These are phyloP conservation scores for Quillaja saponaria DNA, from an alignment of 306 rosid species.

Conservation along the genomic window DNA sequence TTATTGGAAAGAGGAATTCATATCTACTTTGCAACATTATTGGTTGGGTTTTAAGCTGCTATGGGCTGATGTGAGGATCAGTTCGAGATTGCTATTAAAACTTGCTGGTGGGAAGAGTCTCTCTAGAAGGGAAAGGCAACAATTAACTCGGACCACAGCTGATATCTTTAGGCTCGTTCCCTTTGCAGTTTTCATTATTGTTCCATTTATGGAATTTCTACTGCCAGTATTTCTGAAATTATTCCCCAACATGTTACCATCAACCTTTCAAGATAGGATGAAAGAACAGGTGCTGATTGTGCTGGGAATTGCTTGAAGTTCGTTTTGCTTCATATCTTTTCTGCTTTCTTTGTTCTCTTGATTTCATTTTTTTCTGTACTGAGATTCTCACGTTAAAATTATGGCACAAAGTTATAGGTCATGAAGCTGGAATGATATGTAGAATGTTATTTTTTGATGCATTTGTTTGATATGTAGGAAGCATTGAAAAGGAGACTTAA, in stretches of 20 bases:
- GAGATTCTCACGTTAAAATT: too few relatives aligned
- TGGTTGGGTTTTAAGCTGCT: constrained; percentile 89
- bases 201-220: constrained; percentile 91
- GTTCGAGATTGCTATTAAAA: constrained; percentile 77
- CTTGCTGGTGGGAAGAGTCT: constrained; percentile 93
- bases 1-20: constrained; percentile 77
- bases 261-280: constrained; percentile 94
- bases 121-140: constrained; percentile 91
- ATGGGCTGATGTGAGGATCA: constrained; percentile 79
- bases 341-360: constrained; percentile 4
- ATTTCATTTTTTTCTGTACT: background rate
- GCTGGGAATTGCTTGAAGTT: background rate
- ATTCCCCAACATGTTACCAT: constrained; percentile 96
- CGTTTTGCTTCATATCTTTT: constrained; percentile 19
- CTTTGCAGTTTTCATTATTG: constrained; percentile 77
- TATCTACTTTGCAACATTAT: constrained; percentile 80
- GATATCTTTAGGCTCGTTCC: constrained; percentile 96
- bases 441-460: too few relatives aligned
- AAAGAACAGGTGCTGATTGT: constrained; percentile 70
- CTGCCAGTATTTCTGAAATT: constrained; percentile 80
- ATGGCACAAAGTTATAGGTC: constrained; percentile 12
- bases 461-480: constrained; percentile 48
- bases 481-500: constrained; percentile 85
- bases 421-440: background rate
- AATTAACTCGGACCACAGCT: constrained; percentile 83